Percentiles rank a stretch among this genome's conserved stretches.
phyloP scores from a whole-genome alignment of 2,329 filamentous ascomycete species.

The Colletotrichum eremochloae region DNA sequence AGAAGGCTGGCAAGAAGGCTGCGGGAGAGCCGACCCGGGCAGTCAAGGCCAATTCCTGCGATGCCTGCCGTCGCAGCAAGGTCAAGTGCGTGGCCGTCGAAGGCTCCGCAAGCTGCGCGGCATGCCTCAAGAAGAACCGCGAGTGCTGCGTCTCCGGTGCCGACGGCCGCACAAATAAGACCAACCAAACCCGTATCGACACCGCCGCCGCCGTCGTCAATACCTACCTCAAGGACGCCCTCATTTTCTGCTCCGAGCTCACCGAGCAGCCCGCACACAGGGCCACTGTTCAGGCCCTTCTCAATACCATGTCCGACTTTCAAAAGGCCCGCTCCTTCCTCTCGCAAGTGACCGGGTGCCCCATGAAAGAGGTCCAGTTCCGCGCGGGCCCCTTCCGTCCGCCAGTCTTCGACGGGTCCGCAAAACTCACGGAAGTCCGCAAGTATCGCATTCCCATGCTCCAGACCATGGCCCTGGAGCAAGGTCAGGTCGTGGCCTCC shows the following conservation, averaged over 20 bases:
- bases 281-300: neutral
- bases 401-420: neutral
- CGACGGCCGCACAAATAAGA: slow-evolving; percentile 11
- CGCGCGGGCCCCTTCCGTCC: neutral
- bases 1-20: neutral
- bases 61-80: slow-evolving; percentile 8
- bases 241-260: neutral
- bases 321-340: neutral
- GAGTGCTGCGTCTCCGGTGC: neutral
- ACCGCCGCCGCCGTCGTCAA: neutral
- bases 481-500: neutral
- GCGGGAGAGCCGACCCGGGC: neutral
- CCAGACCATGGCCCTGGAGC: neutral
- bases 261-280: rapidly evolving
- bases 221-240: neutral
- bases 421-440: neutral
- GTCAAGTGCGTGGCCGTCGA: neutral
- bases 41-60: slow-evolving; percentile 8
- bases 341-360: neutral
- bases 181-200: neutral
- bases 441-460: neutral
- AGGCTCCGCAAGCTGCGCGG: neutral
- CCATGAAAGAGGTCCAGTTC: neutral
- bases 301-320: neutral
- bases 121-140: neutral